A percentile compares a stretch with the other conserved stretches of the same genome.
These are phyloP conservation scores for Eleusine coracana DNA, from an alignment of 176 grass and related monocot genomes.

Conservation along the genomic window DNA sequence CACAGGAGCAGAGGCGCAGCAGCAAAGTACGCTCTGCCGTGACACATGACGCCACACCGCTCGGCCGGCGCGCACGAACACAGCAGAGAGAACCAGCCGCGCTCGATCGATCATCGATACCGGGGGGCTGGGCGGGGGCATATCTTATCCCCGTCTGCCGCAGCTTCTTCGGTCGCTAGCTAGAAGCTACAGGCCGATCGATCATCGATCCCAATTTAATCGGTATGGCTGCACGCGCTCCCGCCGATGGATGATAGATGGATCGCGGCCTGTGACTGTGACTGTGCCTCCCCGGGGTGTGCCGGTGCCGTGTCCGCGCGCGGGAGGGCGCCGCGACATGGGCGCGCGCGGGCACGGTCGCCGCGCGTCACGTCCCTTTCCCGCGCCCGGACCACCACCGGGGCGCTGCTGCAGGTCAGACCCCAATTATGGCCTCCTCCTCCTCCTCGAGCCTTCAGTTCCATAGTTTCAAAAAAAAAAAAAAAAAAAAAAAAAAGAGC, in stretches of 20 bases:
- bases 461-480: too few relatives aligned
- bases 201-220: slow-evolving; percentile 10
- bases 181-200: neutral
- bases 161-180: neutral
- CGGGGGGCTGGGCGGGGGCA: neutral
- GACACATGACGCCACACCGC: slow-evolving; percentile 34
- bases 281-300: neutral
- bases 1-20: neutral
- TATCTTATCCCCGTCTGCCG: slow-evolving; percentile 28
- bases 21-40: slow-evolving; percentile 6
- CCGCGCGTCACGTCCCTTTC: slow-evolving; percentile 43
- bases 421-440: slow-evolving; percentile 36
- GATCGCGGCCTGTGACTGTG: neutral
- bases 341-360: slow-evolving; percentile 27
- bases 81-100: neutral
- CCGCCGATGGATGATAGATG: neutral
- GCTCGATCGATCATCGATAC: neutral
- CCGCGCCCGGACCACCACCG: slow-evolving; percentile 19
- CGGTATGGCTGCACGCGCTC: slow-evolving; percentile 23
- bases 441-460: neutral
- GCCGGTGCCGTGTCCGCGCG: slow-evolving; percentile 41
- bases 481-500: too few relatives aligned
- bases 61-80: neutral
- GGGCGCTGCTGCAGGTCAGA: slow-evolving; percentile 47
- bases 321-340: slow-evolving; percentile 35